Evolutionary conservation across 2,329 filamentous ascomycete genomes (phyloP).

Genomic region (Microsporum ferrugineum): DNA sequence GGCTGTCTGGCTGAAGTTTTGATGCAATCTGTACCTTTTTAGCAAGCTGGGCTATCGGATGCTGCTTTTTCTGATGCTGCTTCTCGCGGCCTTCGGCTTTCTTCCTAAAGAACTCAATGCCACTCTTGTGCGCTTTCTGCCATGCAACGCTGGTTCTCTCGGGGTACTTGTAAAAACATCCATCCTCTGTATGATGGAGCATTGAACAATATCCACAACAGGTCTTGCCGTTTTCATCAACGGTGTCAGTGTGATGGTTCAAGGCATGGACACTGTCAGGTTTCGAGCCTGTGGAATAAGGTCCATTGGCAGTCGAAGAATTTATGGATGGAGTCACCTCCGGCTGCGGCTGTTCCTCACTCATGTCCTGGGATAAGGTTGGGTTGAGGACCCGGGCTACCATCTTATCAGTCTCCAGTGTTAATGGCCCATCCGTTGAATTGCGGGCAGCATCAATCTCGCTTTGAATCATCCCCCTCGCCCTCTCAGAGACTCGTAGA

Average conservation of each 20-base stretch:
- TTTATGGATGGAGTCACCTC: conserved; percentile 2
- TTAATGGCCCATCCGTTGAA: not conserved
- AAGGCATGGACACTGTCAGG: not conserved
- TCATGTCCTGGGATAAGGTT: not conserved
- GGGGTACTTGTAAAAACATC: not conserved
- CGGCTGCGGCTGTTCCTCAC: not conserved
- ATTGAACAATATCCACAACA: conserved; percentile 2
- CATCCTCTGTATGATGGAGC: not conserved
- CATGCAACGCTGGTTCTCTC: conserved; percentile 2
- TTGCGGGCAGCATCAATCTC: conserved; percentile 1
- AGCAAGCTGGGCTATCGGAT: not conserved
- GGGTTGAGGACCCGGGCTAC: not conserved
- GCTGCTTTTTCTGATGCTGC: not conserved
- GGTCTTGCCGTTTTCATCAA: not conserved
- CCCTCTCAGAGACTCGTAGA: not conserved
- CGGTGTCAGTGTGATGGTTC: not conserved
- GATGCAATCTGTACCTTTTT: not conserved
- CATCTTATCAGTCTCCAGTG: not conserved
- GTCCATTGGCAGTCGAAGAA: not conserved
- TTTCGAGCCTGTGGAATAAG: conserved; percentile 4
- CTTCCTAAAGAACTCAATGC: conserved; percentile 1
- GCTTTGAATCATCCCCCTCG: not conserved
- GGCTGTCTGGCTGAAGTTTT: not conserved
- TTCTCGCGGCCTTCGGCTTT: not conserved
- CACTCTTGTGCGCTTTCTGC: conserved; percentile 1